Conservation (phyloP, 2,329 filamentous ascomycete genomes). For the Fusarium circinatum region DNA sequence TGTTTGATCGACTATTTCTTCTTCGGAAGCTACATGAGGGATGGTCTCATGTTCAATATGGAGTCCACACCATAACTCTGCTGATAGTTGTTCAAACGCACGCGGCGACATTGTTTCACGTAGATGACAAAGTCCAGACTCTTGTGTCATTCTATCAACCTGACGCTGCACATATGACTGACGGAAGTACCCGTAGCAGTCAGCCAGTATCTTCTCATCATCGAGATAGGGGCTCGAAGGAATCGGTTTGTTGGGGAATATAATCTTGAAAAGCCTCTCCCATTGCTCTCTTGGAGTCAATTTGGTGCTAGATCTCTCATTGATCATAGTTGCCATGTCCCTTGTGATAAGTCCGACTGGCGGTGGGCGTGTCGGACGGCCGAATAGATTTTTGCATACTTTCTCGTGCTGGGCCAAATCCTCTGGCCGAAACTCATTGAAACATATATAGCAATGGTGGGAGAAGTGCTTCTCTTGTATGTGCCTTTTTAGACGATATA, state of each 20-base stretch:
- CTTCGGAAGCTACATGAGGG: background rate
- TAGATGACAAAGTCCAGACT: background rate
- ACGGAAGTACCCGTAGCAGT: background rate
- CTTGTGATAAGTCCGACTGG: background rate
- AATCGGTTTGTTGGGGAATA: background rate
- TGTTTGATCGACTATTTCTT: background rate
- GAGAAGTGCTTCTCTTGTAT: background rate
- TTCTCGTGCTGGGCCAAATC: background rate
- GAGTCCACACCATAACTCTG: background rate
- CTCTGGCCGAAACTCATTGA: background rate
- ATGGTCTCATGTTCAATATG: background rate
- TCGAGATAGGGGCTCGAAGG: background rate
- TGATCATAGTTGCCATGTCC: background rate
- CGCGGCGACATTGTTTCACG: rapidly evolving
- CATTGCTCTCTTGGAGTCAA: background rate
- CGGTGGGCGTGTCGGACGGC: background rate
- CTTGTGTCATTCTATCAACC: rapidly evolving
- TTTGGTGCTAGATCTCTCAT: background rate
- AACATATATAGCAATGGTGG: background rate
- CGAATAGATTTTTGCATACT: background rate
- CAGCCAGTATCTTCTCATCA: background rate
- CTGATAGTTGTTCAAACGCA: background rate
- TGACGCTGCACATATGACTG: rapidly evolving
- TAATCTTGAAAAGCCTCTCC: background rate
- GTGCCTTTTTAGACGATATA: background rate